phyloP scores from a whole-genome alignment of 495 filamentous ascomycete species.

The Delitschia confertaspora region DNA sequence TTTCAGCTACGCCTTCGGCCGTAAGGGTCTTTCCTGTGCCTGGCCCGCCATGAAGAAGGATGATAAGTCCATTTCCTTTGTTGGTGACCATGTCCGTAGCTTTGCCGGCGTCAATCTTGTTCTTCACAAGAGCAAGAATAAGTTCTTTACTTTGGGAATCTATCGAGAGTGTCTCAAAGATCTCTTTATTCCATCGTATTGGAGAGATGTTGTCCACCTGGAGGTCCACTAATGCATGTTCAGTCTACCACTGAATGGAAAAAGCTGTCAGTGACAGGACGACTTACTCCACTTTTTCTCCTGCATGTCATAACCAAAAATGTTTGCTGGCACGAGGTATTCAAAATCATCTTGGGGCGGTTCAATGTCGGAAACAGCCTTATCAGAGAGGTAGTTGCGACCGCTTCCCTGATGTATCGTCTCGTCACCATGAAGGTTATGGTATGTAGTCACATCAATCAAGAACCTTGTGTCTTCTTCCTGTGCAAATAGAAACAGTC shows the following conservation, averaged over 20 bases:
- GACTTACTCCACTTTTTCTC: slow-evolving; percentile 21
- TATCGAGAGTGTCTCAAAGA: slow-evolving; percentile 14
- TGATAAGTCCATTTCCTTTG: slow-evolving; percentile 19
- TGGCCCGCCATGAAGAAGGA: slow-evolving; percentile 18
- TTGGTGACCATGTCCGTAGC: slow-evolving; percentile 41
- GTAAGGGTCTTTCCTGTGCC: slow-evolving; percentile 22
- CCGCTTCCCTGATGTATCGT: no score
- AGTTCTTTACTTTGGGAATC: slow-evolving; percentile 19
- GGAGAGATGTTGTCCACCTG: slow-evolving; percentile 11
- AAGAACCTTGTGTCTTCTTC: no score
- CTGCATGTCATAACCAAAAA: slow-evolving; percentile 11
- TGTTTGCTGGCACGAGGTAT: slow-evolving; percentile 1
- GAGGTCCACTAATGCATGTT: slow-evolving; percentile 11
- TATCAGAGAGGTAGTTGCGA: no score
- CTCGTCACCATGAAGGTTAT: no score
- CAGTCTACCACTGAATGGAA: no score
- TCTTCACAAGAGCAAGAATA: slow-evolving; percentile 17
- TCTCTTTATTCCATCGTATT: slow-evolving; percentile 19
- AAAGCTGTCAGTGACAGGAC: no score
- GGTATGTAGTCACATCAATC: no score
- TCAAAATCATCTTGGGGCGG: slow-evolving; percentile 4
- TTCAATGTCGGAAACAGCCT: no score
- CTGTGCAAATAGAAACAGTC: no score
- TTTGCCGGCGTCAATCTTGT: background rate
- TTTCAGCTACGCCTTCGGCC: slow-evolving; percentile 16